Conservation (phyloP, 1,284 basidiomycete genomes). For the Melampsora americana region DNA sequence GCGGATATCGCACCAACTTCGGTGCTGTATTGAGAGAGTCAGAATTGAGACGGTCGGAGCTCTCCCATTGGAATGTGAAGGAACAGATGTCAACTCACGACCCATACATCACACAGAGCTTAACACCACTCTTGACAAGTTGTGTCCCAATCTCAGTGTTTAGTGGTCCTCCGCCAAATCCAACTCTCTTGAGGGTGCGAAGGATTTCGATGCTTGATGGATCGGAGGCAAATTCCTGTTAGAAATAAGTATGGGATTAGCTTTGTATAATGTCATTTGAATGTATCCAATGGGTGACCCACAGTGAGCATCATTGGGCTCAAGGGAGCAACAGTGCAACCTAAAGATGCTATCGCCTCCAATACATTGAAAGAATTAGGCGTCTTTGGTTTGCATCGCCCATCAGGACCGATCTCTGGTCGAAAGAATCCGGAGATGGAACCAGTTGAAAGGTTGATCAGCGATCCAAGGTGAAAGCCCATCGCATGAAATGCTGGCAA, state of each 20-base stretch:
- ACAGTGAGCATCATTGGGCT: slow-evolving; percentile 7
- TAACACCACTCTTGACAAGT: not conserved
- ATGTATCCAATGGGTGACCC: not conserved
- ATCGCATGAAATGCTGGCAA: slow-evolving; percentile 8
- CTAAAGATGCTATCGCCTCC: not conserved
- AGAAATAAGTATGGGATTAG: not conserved
- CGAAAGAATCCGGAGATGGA: slow-evolving; percentile 4
- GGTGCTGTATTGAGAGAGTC: not conserved
- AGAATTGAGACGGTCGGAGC: not conserved
- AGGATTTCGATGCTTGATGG: not conserved
- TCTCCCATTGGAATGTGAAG: not conserved
- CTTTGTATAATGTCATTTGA: not conserved
- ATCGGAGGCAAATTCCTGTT: not conserved
- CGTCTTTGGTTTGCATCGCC: not conserved
- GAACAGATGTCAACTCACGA: not conserved
- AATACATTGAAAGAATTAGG: not conserved
- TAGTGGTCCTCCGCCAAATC: not conserved
- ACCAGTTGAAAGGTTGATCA: not conserved
- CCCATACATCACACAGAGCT: not conserved
- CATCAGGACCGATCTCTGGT: not conserved
- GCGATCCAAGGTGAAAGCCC: not conserved
- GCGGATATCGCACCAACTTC: not conserved
- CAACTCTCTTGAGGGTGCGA: not conserved
- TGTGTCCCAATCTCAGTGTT: not conserved
- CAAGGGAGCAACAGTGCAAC: not conserved